Conservation (phyloP, 1,139 yeast genomes). For the Geotrichum armillariae region DNA sequence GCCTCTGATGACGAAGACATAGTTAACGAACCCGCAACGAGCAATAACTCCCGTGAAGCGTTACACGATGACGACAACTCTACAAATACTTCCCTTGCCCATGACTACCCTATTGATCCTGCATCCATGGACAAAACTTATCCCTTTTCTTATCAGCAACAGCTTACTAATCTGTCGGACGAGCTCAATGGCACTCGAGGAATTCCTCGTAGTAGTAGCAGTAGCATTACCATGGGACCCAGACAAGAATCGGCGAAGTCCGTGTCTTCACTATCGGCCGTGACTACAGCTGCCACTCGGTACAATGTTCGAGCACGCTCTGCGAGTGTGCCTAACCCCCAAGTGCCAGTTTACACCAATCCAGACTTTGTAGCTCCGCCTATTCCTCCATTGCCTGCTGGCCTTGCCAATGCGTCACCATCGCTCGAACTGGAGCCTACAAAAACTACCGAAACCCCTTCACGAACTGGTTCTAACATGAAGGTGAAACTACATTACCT, state of each 20-base stretch:
- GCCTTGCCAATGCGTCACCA: neutral
- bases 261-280: conserved; percentile 1
- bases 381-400: conserved; percentile 12
- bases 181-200: conserved; percentile 2
- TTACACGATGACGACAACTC: conserved; percentile 13
- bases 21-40: neutral
- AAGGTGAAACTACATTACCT: conserved; percentile 53
- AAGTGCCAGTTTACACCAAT: neutral
- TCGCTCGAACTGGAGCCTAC: conserved; percentile 2
- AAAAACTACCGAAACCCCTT: conserved; percentile 11
- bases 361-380: conserved; percentile 2
- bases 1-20: conserved; percentile 25
- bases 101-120: conserved; percentile 11
- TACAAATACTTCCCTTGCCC: conserved; percentile 10
- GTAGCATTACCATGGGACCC: conserved; percentile 3
- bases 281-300: conserved; percentile 1
- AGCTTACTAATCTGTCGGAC: conserved; percentile 4
- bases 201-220: conserved; percentile 9
- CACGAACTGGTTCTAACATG: conserved; percentile 29
- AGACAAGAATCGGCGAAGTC: conserved; percentile 8
- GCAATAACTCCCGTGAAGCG: conserved; percentile 6
- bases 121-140: conserved; percentile 1
- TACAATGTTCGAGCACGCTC: conserved; percentile 14
- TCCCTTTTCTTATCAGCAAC: conserved; percentile 18
- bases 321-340: conserved; percentile 16